phyloP scores from a whole-genome alignment of 106 monocot genomes.

The Gastrodia elata region DNA sequence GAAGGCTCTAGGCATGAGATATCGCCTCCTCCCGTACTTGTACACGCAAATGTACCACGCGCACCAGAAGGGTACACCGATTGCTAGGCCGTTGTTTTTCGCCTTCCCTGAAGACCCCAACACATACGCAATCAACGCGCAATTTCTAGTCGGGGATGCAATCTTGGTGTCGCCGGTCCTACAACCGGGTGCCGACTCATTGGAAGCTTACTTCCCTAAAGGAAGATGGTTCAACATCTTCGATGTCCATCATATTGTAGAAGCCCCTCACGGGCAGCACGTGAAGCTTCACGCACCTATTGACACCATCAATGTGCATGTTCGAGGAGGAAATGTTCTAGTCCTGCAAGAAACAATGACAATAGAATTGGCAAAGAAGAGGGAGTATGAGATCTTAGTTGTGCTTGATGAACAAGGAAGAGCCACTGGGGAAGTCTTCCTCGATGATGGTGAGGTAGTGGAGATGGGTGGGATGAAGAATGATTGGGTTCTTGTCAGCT shows the following conservation, averaged over 20 bases:
- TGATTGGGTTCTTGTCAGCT: conserved; percentile 9
- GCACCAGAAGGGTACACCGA: conserved; percentile 52
- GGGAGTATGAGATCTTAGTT: conserved; percentile 3
- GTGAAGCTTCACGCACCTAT: conserved; percentile 6
- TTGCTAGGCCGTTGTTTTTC: conserved; percentile 81
- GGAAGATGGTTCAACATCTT: conserved; percentile 19
- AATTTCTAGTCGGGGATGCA: conserved; percentile 47
- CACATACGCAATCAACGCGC: conserved; percentile 34
- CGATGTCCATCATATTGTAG: neutral
- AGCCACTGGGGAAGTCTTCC: conserved; percentile 7
- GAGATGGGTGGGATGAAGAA: conserved; percentile 15
- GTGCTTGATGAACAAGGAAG: conserved; percentile 2
- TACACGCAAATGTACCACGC: conserved; percentile 81
- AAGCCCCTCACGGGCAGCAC: neutral
- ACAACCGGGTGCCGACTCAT: conserved; percentile 3
- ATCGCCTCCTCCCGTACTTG: conserved; percentile 63
- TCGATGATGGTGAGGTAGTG: conserved; percentile 20
- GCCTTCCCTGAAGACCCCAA: conserved; percentile 50
- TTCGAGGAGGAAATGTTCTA: conserved; percentile 10
- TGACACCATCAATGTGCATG: conserved; percentile 18
- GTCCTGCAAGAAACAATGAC: conserved; percentile 7
- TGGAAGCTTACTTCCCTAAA: conserved; percentile 13
- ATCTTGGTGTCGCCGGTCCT: conserved; percentile 17
- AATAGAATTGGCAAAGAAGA: neutral
- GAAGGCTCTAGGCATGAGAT: conserved; percentile 62